These are phyloP conservation scores for Pharus latifolius DNA, from an alignment of 176 grass and related monocot species.

Conservation along the genomic window DNA sequence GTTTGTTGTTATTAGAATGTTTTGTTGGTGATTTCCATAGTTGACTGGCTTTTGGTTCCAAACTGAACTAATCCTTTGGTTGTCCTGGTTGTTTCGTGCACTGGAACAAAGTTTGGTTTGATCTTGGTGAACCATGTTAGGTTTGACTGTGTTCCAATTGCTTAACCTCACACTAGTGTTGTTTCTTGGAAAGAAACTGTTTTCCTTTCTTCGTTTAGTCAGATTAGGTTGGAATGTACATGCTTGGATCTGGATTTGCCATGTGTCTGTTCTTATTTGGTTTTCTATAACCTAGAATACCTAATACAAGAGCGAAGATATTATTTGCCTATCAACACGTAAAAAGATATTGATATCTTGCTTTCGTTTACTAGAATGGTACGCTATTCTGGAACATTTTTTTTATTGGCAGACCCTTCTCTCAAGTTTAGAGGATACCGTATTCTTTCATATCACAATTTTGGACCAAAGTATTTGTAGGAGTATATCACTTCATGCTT, in stretches of 20 bases:
- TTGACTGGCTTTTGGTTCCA: not conserved
- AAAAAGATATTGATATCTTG: not conserved
- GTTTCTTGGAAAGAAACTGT: not conserved
- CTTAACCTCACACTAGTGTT: not conserved
- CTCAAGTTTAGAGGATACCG: not conserved
- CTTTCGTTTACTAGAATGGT: not conserved
- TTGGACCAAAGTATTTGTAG: conserved; percentile 8
- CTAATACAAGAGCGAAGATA: not conserved
- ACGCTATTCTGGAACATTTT: not conserved
- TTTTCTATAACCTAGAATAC: conserved; percentile 11
- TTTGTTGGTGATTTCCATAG: not conserved
- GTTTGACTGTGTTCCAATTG: conserved; percentile 19
- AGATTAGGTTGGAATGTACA: conserved; percentile 20
- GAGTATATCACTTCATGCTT: not conserved
- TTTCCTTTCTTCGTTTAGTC: not conserved
- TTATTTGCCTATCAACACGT: not conserved
- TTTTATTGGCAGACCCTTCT: not conserved
- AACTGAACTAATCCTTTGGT: not conserved
- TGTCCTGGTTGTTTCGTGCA: not conserved
- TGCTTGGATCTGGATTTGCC: not conserved
- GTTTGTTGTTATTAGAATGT: not conserved
- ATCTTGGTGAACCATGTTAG: conserved; percentile 10
- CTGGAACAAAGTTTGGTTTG: conserved; percentile 3
- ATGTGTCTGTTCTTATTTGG: conserved; percentile 5
- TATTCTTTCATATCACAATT: not conserved